phyloP scores from a whole-genome alignment of 441 rosid species.

The Daphne laureola region DNA sequence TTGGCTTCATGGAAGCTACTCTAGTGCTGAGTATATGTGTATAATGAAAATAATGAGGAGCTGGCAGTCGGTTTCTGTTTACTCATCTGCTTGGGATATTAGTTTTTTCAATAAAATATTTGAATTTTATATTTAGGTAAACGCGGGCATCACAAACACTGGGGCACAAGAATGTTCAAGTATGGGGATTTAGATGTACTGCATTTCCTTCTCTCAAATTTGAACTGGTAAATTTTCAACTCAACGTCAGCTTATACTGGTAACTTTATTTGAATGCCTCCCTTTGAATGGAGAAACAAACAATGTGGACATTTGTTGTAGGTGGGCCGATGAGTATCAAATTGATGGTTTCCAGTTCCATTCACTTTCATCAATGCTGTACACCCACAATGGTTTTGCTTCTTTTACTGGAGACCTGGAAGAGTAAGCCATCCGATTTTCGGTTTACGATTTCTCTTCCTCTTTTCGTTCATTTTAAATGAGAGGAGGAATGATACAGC shows the following conservation, averaged over 20 bases:
- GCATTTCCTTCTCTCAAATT: conserved; percentile 82
- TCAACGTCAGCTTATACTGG: no score
- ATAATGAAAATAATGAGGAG: no score
- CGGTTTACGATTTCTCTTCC: conserved; percentile 7
- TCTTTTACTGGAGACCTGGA: conserved; percentile 69
- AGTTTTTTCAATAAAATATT: no score
- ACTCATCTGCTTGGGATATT: no score
- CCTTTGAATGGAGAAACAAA: no score
- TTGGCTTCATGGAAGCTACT: no score
- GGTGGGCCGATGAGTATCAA: conserved; percentile 93
- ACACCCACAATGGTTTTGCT: conserved; percentile 95
- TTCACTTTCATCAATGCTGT: conserved; percentile 90
- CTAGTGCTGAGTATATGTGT: no score
- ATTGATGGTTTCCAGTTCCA: conserved; percentile 95
- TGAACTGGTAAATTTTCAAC: conserved; percentile 64
- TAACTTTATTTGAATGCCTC: no score
- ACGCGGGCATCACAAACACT: conserved; percentile 88
- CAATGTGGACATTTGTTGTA: conserved; percentile 17
- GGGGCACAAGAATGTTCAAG: conserved; percentile 99
- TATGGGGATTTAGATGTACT: conserved; percentile 88
- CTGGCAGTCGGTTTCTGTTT: no score
- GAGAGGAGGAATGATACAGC: no score
- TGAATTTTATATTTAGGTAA: conserved; percentile 40
- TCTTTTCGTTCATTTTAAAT: background rate
- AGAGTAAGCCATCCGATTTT: conserved; percentile 57